Evolutionary conservation across 306 rosid species (phyloP), one percentile per base, ranked within the genome.

Genomic region (Trifolium subterraneum): DNA sequence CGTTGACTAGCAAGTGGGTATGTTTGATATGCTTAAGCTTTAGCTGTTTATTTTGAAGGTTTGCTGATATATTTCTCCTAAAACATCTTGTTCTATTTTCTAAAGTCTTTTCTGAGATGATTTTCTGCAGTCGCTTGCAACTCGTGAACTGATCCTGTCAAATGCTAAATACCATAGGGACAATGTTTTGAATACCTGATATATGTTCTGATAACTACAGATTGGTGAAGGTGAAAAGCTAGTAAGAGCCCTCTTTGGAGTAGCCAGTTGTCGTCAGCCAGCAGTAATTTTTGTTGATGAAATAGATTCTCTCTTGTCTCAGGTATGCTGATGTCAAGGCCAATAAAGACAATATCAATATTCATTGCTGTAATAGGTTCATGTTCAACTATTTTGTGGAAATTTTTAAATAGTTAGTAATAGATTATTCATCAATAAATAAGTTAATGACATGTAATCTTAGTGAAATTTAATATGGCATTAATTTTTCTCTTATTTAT

Each of bases 171-270:
- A 50, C 75, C 69, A 35, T 68, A 19, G 23, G 44, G 81, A 72
- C 63, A 36, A n/a, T 5, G 1, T 61, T 29, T 67, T 70, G 50
- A 72, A 73, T 69, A 47, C 51, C 76, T 61, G 38, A 78, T 47
- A 54, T 35, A 39, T 65, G 23, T 52, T n/a, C 54, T 71, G 77
- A 59, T 77, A 58, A 78, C 62, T 78, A 83, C 80, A 92, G 99
- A 92, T 94, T 76, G 99, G 99, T 27, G 99, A 94, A 87, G 99
- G 97, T 47, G 99, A 94, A 86, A 92, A 94, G 85, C 89, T 94
- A 83, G 97, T 91, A 23, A 81, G 95, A 81, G 96, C 99, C 22
- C 92, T 94, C 41, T 91, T 94, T 75, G 99, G 97, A 73, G 99
- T 94, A 70, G 96, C 99, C 68, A 75, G 97, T 88, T 92, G 97